Evolutionary conservation across 1,139 yeast species (phyloP).

Genomic region (Hemisphaericaspora lyxosophila): DNA sequence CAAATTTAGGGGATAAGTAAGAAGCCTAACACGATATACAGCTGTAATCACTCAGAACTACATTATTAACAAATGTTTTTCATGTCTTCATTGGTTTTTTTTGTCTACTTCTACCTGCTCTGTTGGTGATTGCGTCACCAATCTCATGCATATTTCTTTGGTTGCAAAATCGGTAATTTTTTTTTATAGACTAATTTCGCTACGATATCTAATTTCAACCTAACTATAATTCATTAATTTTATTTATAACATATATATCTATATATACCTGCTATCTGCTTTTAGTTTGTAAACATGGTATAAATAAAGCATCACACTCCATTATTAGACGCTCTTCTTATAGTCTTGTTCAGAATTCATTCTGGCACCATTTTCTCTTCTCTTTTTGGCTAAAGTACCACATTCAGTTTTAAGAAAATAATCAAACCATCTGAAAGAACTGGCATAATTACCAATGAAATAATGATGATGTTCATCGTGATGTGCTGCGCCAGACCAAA

Average conservation of each 20-base stretch:
- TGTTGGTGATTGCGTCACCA: no score
- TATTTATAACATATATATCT: not conserved
- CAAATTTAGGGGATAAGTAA: no score
- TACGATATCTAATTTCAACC: no score
- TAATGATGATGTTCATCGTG: slow-evolving; percentile 96
- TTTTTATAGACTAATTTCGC: no score
- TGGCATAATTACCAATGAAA: slow-evolving; percentile 90
- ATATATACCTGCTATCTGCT: not conserved
- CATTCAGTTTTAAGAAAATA: slow-evolving; percentile 79
- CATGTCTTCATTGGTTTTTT: no score
- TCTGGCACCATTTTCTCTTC: slow-evolving; percentile 60
- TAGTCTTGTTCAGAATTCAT: slow-evolving; percentile 17
- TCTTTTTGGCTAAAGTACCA: slow-evolving; percentile 62
- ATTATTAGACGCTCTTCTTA: slow-evolving; percentile 5
- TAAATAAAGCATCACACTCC: not conserved
- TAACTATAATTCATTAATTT: no score
- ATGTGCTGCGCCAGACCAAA: slow-evolving; percentile 99
- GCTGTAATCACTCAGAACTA: no score
- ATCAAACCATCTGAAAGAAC: slow-evolving; percentile 96
- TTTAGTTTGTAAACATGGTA: not conserved
- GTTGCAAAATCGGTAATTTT: no score
- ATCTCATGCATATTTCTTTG: no score
- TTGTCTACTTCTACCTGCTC: no score
- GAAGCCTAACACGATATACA: no score
- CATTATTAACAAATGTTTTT: no score